Evolutionary conservation across 2,329 filamentous ascomycete species (phyloP), one percentile per base, ranked within the genome.

Genomic region (Fusarium zealandicum): DNA sequence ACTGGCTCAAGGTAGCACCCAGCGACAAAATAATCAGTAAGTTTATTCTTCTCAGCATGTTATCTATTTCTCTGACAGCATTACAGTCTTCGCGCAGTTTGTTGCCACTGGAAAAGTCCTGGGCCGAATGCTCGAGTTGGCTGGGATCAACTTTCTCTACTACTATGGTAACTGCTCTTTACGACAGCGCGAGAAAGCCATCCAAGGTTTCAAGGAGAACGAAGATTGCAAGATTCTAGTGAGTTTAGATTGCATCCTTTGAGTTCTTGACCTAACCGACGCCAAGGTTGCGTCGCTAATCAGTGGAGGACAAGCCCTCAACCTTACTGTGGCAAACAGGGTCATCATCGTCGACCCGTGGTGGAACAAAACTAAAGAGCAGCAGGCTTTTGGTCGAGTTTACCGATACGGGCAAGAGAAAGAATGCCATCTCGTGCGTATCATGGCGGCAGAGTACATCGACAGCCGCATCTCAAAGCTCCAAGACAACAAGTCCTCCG

Each of bases 311-410:
- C 71, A 75, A 11, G 73, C 70, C 20, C 73, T 77, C 44, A 80
- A 81, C 33, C 52, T 81, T 0, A 73, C 67, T 0, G 69, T 57
- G 3, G 78, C 78, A 1, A 84, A 82, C 40, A 77, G 82, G 4
- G 80, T 84, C 17, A 83, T 86, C 16, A 71, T 82, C 0, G 44
- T 82, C 0, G 83, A 87, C 27, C 71, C 76, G 0, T 86, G 82
- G 82, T 91, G 84, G 84, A 90, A 90, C 51, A 70, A 84, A 84
- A 90, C 90, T 51, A 70, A 71, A 1, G 75, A 79, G 0, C 70
- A 78, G n/a, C 89, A 91, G 63, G 86, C 83, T 0, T 80, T 80
- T 32, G 74, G 74, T 2, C 81, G 89, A 0, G 82, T 90, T 0
- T 82, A 82, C 61, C 80, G 89, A 5, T 84, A 87, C 3, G 88